Conservation (phyloP, 2,329 filamentous ascomycete genomes). For the Penicillium freii region DNA sequence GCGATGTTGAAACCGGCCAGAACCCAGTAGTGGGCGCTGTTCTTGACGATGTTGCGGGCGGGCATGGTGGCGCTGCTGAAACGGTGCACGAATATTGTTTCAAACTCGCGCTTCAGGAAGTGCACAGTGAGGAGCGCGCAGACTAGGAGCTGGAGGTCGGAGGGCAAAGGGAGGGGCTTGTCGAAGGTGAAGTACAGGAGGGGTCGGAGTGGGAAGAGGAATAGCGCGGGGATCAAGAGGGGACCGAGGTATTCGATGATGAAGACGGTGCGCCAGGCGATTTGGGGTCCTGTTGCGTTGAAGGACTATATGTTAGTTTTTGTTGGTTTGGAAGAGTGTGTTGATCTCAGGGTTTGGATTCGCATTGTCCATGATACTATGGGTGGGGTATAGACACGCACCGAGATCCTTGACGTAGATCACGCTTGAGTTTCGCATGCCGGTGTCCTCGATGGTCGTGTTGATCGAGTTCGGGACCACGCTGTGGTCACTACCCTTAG, state of each 20-base stretch:
- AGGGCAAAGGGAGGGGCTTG: slow-evolving; percentile 53
- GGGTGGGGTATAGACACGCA: slow-evolving; percentile 43
- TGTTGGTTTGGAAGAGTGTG: not conserved
- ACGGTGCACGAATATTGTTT: slow-evolving; percentile 91
- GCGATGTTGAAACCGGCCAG: slow-evolving; percentile 77
- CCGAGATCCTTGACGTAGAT: slow-evolving; percentile 92
- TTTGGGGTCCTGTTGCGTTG: slow-evolving; percentile 68
- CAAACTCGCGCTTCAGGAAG: slow-evolving; percentile 92
- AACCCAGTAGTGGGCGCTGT: slow-evolving; percentile 91
- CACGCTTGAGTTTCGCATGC: slow-evolving; percentile 58
- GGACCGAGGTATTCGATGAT: slow-evolving; percentile 93
- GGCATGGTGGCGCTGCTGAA: slow-evolving; percentile 97
- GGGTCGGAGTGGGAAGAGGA: slow-evolving; percentile 68
- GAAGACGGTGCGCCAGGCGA: slow-evolving; percentile 91
- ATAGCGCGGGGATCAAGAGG: slow-evolving; percentile 76
- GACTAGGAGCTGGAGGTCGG: slow-evolving; percentile 67
- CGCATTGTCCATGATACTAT: not conserved
- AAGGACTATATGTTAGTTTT: slow-evolving; percentile 20
- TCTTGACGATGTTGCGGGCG: slow-evolving; percentile 84
- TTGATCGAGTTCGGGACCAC: slow-evolving; percentile 54
- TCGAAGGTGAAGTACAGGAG: slow-evolving; percentile 63
- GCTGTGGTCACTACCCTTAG: slow-evolving; percentile 62
- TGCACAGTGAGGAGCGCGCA: slow-evolving; percentile 74
- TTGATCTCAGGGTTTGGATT: not conserved
- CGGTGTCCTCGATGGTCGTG: slow-evolving; percentile 54